Evolutionary conservation across 73 alveolate genomes (phyloP), one percentile per base, ranked within the genome.

Genomic region (Paramecium biaurelia): DNA sequence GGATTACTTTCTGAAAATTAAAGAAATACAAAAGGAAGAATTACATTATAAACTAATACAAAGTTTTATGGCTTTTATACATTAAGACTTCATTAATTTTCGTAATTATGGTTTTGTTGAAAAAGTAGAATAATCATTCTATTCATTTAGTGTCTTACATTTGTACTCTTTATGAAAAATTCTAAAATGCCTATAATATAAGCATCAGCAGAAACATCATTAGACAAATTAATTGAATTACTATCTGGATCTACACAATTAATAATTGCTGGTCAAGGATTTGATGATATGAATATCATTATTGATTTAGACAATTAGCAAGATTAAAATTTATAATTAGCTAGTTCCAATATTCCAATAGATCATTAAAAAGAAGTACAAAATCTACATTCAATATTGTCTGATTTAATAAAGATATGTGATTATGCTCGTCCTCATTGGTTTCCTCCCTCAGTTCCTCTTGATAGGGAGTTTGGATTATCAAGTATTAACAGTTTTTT

Each of bases 41-140:
- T 45, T 79, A 53, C 72, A 79, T 18, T 42, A 37, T 47, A 79
- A 79, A 24, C 32, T 79, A 12, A 79, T 79, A 23, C 74, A 79
- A 79, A 30, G 63, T 43, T 79, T 79, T 63, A 79, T 79, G 90
- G 56, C 90, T 26, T 47, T 79, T 34, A 79, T 79, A 23, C 90
- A 79, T 79, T 42, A 58, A 9, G 90, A 79, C 18, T 79, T 79
- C 76, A 79, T 79, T 20, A 79, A 79, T 79, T 79, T 79, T 79
- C 43, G 90, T 63, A 79, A 79, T 45, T 79, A 43, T 79, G 90
- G 76, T 18, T 79, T 79, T 79, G 90, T 42, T 23, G 90, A 79
- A 45, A 79, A 79, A 45, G 86, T 72, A 72, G 68, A 53, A 53
- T 53, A 53, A 53, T 72, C 21, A 28, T 15, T 1, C 32, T 72